phyloP scores from a whole-genome alignment of 2,329 filamentous ascomycete genomes.

The Phyllosticta ampelicida region DNA sequence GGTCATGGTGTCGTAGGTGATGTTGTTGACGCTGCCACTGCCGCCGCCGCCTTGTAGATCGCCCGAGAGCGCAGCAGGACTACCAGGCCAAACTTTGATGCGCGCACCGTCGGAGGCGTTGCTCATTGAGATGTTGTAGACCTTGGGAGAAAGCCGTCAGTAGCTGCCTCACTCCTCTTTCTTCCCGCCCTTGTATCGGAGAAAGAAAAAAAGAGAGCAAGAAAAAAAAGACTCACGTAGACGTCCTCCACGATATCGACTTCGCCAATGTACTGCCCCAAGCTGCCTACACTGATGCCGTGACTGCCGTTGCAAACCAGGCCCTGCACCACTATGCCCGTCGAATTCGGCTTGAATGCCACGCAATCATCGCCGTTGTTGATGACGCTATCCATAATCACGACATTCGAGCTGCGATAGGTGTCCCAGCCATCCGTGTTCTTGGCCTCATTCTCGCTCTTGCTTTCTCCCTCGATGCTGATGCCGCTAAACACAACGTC shows the following conservation, averaged over 20 bases:
- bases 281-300: constrained; percentile 60
- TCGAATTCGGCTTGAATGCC: constrained; percentile 64
- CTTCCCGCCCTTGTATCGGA: too few relatives aligned
- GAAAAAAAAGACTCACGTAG: constrained; percentile 35
- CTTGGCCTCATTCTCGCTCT: constrained; percentile 45
- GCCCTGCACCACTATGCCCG: constrained; percentile 56
- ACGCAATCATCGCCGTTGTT: constrained; percentile 62
- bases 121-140: constrained; percentile 28
- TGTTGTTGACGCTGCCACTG: constrained; percentile 50
- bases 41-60: constrained; percentile 58
- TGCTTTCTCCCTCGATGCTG: constrained; percentile 45
- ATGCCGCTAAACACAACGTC: constrained; percentile 55
- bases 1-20: constrained; percentile 54
- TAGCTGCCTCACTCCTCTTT: not conserved
- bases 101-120: constrained; percentile 50
- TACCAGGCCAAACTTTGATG: constrained; percentile 64
- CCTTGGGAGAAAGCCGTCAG: constrained; percentile 12
- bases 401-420: constrained; percentile 49
- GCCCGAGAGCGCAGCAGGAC: constrained; percentile 43
- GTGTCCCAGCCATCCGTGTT: constrained; percentile 51
- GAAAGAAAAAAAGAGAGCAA: too few relatives aligned
- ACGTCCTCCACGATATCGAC: constrained; percentile 59
- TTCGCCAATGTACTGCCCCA: constrained; percentile 55
- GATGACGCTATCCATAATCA: constrained; percentile 56
- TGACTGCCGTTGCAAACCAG: constrained; percentile 59